Evolutionary conservation across 768 basidiomycete genomes (phyloP).

Genomic region (Leccinum rimulosum): DNA sequence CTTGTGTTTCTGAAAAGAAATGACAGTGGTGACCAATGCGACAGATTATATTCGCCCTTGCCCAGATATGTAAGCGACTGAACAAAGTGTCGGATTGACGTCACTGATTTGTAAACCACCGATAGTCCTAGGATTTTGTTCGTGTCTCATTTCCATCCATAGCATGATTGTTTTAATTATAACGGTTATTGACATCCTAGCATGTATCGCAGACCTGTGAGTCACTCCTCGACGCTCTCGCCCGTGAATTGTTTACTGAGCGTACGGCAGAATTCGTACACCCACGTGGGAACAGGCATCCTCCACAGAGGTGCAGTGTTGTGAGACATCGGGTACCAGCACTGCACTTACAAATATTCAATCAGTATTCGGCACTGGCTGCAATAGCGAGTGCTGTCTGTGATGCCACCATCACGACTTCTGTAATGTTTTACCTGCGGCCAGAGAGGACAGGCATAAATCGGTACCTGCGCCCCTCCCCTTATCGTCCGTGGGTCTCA

Average conservation of each 20-base stretch:
- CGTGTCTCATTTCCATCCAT: neutral
- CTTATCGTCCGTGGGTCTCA: neutral
- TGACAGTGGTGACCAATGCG: neutral
- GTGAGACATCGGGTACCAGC: neutral
- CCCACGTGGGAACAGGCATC: conserved; percentile 6
- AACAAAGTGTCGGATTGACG: neutral
- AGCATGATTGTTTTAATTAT: neutral
- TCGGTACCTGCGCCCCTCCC: conserved; percentile 8
- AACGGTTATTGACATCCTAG: conserved; percentile 1
- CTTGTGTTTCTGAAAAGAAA: neutral
- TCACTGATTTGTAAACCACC: neutral
- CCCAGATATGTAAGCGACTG: conserved; percentile 14
- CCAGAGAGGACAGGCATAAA: conserved; percentile 5
- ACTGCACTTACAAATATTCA: neutral
- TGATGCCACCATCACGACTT: conserved; percentile 18
- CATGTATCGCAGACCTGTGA: conserved; percentile 2
- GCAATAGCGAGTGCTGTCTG: conserved; percentile 20
- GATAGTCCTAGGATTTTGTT: conserved; percentile 18
- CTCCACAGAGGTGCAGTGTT: conserved; percentile 3
- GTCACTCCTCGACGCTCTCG: neutral
- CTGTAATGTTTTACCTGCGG: conserved; percentile 16
- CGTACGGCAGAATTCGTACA: conserved; percentile 2
- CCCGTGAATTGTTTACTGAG: neutral
- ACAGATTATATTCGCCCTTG: conserved; percentile 7
- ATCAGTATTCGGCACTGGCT: conserved; percentile 9